Conservation (phyloP, 1,284 basidiomycete genomes). For the Ceratobasidium sp. region DNA sequence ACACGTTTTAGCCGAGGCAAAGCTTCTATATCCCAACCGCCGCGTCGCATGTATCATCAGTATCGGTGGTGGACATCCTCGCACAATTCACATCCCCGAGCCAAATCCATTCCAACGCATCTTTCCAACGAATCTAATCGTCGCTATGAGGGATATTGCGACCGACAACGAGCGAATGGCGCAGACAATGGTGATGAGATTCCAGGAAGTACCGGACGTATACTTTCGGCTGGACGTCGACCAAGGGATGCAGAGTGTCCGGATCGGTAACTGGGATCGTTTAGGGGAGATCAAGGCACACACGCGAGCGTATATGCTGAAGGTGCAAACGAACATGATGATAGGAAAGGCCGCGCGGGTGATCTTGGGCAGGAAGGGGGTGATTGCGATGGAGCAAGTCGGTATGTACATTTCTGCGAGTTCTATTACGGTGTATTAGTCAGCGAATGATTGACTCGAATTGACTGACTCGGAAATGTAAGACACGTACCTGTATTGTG, state of each 20-base stretch:
- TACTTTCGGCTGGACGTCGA: slow-evolving; percentile 37
- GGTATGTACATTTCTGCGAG: neutral
- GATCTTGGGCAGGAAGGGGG: neutral
- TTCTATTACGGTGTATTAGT: too few relatives aligned
- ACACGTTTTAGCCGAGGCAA: slow-evolving; percentile 30
- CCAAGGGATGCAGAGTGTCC: slow-evolving; percentile 21
- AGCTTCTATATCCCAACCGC: neutral
- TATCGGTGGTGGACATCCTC: slow-evolving; percentile 17
- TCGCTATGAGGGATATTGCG: neutral
- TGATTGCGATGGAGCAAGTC: slow-evolving; percentile 8
- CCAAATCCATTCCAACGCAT: neutral
- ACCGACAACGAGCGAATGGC: slow-evolving; percentile 33
- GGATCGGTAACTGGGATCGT: neutral
- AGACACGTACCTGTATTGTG: too few relatives aligned
- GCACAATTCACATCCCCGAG: slow-evolving; percentile 3
- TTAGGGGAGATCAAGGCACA: slow-evolving; percentile 8
- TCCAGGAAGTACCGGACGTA: neutral
- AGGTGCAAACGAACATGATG: neutral
- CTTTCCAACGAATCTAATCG: neutral
- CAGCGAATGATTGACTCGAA: too few relatives aligned
- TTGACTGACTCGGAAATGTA: too few relatives aligned
- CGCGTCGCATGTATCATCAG: slow-evolving; percentile 19
- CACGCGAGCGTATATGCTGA: slow-evolving; percentile 19
- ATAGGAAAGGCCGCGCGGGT: neutral
- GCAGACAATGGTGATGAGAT: slow-evolving; percentile 3